Base-by-base conservation (phyloP, 768 basidiomycete species). In the Tephrocybe rancida region DNA sequence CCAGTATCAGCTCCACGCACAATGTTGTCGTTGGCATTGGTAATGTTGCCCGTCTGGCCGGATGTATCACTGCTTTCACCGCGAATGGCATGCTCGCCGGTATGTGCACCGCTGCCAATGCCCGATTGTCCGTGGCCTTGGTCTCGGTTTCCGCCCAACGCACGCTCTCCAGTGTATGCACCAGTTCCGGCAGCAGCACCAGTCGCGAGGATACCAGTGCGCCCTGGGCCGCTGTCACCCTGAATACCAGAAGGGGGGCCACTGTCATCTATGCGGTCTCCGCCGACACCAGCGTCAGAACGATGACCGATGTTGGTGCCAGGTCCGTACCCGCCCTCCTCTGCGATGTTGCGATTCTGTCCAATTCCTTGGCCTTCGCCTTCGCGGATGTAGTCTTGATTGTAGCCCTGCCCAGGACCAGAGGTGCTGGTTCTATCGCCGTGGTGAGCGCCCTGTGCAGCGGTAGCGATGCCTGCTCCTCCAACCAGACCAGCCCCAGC, bases 401-500 rank as follows among this genome's bases (percentile, higher is more conserved):
- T 41, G 13, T 10, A 16, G 18, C 25, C 44, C 29, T 26, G 26
- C n/a, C 16, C 32, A 11, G 34, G 16, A 22, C 46, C 10, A 24
- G 14, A n/a, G n/a, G 26, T 53, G n/a, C 3, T 37, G 13, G 18
- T 21, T 16, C 9, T 48, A 25, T 26, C 25, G 9, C 30, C n/a
- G 26, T 39, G 27, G 18, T 13, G 24, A 27, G 6, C 11, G 18
- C 24, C 47, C 24, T 8, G 53, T 21, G 44, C 30, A 21, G 35
- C 39, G 4, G 44, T 22, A 7, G 35, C 39, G 5, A 39, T 21
- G 21, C 48, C 48, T 26, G 27, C 27, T 30, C 24, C 37, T 34
- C 54, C 48, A 41, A n/a, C 44, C 19, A 32, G 18, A 19, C 43
- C 49, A 18, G 47, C 42, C 9, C 29, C 54, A 22, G 41, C 19